phyloP scores from a whole-genome alignment of 306 rosid genomes.

The Casuarina cunninghamiana region DNA sequence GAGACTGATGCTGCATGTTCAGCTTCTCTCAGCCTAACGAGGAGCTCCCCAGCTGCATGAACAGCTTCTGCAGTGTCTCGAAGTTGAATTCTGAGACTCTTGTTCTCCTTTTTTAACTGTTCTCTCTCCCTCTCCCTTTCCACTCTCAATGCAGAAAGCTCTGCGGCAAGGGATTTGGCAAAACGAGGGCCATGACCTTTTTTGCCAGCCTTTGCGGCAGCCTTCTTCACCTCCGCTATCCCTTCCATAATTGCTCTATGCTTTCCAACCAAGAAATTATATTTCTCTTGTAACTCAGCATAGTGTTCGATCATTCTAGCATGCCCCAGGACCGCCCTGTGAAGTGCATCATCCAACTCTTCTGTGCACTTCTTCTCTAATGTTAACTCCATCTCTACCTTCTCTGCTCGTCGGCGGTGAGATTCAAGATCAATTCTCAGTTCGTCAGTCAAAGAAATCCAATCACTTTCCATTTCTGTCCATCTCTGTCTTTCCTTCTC shows the following conservation, averaged over 20 bases:
- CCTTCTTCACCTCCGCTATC: constrained; percentile 87
- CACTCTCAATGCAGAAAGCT: constrained; percentile 82
- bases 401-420: constrained; percentile 62
- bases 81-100: constrained; percentile 77
- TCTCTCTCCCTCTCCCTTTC: constrained; percentile 93
- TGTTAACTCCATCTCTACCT: constrained; percentile 66
- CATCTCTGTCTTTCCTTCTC: constrained; percentile 83
- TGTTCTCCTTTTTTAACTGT: constrained; percentile 75
- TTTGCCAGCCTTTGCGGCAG: constrained; percentile 76
- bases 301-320: constrained; percentile 93
- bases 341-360: constrained; percentile 84
- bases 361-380: constrained; percentile 71
- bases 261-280: constrained; percentile 67
- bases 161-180: constrained; percentile 82
- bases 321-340: constrained; percentile 82
- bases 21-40: constrained; percentile 91
- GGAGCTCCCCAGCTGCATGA: constrained; percentile 97
- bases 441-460: constrained; percentile 96
- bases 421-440: constrained; percentile 79
- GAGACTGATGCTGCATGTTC: constrained; percentile 73
- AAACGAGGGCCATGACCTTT: constrained; percentile 83
- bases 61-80: constrained; percentile 99
- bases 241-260: constrained; percentile 89
- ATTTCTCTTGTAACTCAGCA: constrained; percentile 86
- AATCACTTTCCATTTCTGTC: constrained; percentile 98